Base-by-base conservation (phyloP, 2,329 filamentous ascomycete species). In the Talaromyces sp. region DNA sequence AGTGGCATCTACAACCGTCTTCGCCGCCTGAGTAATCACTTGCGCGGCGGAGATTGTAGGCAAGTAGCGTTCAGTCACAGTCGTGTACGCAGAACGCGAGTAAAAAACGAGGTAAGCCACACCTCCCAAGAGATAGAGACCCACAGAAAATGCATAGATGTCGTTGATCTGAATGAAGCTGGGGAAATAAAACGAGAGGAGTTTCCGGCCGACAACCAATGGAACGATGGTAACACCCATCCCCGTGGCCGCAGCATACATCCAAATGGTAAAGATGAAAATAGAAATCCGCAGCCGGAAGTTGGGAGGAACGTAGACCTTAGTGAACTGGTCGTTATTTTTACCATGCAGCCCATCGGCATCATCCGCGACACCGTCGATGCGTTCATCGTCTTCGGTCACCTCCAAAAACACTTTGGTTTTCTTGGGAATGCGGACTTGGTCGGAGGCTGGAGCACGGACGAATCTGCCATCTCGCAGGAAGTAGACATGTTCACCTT, bases 121-220 rank as follows among this genome's bases (percentile, higher is more conserved):
- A 4, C 85, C 86, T 11, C 90, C 91, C 4, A 96, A 81, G 28
- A 92, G 80, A 72, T 96, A 96, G 47, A 96, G 84, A 15, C 95
- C 95, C 32, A 95, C 87, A 58, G 92, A 96, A 73, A 97, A 96
- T 13, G 95, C 93, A 70, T 99, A 98, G 28, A 99, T 90, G 73
- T 99, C 95, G 75, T 98, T 99, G 71, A 93, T 89, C 47, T 85
- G 85, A 55, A 90, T 84, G 64, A 90, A 83, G 0, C 81, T 77
- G 4, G 92, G 91, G 49, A 96, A 85, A 36, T 93, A 77, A 30
- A 83, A 78, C 54, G 87, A 86, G 71, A 97, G 90, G 64, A 98
- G 82, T 61, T 82, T 83, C 30, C 95, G 89, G 1, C 95, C 95
- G 70, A 96, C 86, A 7, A 96, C 81, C 4, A 99, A 83, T 0